Evolutionary conservation across 2,329 filamentous ascomycete genomes (phyloP).

Genomic region (Zymoseptoria crescenta): DNA sequence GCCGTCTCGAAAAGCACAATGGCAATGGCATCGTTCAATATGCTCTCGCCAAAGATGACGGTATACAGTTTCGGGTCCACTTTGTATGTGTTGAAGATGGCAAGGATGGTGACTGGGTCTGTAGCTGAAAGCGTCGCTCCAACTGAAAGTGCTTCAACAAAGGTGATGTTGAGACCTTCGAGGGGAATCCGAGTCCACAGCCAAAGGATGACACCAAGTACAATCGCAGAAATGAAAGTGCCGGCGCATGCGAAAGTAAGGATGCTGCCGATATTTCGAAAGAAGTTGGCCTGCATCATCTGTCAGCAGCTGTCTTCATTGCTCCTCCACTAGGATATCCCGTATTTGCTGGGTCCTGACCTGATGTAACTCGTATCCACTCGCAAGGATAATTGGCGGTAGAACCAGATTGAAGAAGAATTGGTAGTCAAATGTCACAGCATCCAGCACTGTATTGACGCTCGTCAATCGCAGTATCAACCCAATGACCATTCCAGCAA

Average conservation of each 20-base stretch:
- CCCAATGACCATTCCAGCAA: slow-evolving; percentile 94
- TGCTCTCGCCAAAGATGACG: slow-evolving; percentile 96
- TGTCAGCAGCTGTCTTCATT: not conserved
- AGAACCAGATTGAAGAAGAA: slow-evolving; percentile 99
- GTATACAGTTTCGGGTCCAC: slow-evolving; percentile 98
- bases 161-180: slow-evolving; percentile 76
- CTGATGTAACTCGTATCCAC: slow-evolving; percentile 94
- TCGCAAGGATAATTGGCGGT: slow-evolving; percentile 95
- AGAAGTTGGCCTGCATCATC: slow-evolving; percentile 70
- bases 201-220: slow-evolving; percentile 81
- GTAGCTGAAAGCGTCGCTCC: slow-evolving; percentile 94
- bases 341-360: slow-evolving; percentile 27
- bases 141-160: slow-evolving; percentile 93
- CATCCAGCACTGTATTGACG: slow-evolving; percentile 75
- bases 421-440: slow-evolving; percentile 95
- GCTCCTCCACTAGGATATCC: not conserved
- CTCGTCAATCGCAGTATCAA: slow-evolving; percentile 76
- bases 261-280: slow-evolving; percentile 94
- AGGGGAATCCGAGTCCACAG: slow-evolving; percentile 82
- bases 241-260: slow-evolving; percentile 95
- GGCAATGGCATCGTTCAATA: slow-evolving; percentile 94
- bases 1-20: slow-evolving; percentile 98
- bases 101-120: slow-evolving; percentile 92
- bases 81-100: slow-evolving; percentile 99
- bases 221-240: slow-evolving; percentile 94